phyloP scores from a whole-genome alignment of 2,329 filamentous ascomycete species.

The Diaporthe ilicicola region DNA sequence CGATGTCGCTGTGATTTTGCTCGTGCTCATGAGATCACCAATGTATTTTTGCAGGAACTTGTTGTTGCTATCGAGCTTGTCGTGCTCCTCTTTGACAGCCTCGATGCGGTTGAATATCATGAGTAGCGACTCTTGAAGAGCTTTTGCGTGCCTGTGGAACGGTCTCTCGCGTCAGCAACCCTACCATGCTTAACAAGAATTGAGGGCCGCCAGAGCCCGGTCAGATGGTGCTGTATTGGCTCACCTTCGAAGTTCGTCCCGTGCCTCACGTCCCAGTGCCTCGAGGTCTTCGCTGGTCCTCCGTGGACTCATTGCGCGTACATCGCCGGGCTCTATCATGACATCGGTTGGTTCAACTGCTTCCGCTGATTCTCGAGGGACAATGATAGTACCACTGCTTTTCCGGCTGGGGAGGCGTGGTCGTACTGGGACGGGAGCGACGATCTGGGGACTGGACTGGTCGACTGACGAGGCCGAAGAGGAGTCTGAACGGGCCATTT shows the following conservation, averaged over 20 bases:
- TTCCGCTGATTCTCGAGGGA: slow-evolving; percentile 75
- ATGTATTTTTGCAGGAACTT: slow-evolving; percentile 98
- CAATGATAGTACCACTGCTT: slow-evolving; percentile 83
- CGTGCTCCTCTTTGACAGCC: slow-evolving; percentile 91
- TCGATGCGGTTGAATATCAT: slow-evolving; percentile 94
- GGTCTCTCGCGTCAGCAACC: slow-evolving; percentile 34
- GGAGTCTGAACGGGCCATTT: slow-evolving; percentile 44
- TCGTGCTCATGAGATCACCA: slow-evolving; percentile 91
- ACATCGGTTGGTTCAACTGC: slow-evolving; percentile 77
- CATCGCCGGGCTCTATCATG: slow-evolving; percentile 85
- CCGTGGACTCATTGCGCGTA: slow-evolving; percentile 92
- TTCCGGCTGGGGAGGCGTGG: slow-evolving; percentile 78
- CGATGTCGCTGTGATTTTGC: slow-evolving; percentile 71
- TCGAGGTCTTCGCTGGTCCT: slow-evolving; percentile 92
- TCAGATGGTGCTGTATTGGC: slow-evolving; percentile 34
- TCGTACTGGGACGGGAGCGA: slow-evolving; percentile 63
- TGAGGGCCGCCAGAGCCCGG: background rate
- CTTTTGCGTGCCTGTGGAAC: slow-evolving; percentile 80
- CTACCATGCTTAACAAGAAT: background rate
- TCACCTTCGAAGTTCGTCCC: slow-evolving; percentile 69
- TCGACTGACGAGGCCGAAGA: slow-evolving; percentile 45
- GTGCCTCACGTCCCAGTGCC: slow-evolving; percentile 83
- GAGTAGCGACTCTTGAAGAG: slow-evolving; percentile 86
- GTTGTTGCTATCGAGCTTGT: slow-evolving; percentile 97
- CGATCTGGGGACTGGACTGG: slow-evolving; percentile 50